A percentile compares a stretch with the other conserved stretches of the same genome.
Conservation (phyloP, 2,329 filamentous ascomycete species). For the Fusarium sp. region DNA sequence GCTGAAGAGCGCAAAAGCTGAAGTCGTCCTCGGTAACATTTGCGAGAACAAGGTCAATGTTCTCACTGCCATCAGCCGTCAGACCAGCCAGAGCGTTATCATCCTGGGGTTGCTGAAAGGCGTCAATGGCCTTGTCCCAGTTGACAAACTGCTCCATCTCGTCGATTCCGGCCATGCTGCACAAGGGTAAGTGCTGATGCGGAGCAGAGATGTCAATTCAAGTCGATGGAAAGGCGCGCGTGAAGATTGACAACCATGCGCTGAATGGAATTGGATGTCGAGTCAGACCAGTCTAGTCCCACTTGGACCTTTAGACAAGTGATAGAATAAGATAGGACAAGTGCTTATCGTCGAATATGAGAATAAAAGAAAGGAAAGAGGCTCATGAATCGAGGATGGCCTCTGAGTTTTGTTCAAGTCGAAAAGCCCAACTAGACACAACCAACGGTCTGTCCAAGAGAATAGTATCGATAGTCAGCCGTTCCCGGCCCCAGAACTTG, state of each 20-base stretch:
- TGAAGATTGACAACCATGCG: constrained; percentile 32
- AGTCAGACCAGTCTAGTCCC: constrained; percentile 15
- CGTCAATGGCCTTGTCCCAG: constrained; percentile 66
- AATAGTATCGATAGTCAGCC: constrained; percentile 34
- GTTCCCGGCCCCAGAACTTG: constrained; percentile 23
- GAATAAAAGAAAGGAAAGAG: constrained; percentile 23
- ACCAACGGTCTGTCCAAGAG: constrained; percentile 25
- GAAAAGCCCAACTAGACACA: constrained; percentile 22
- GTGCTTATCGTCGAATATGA: constrained; percentile 14
- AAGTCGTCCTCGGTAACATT: constrained; percentile 70
- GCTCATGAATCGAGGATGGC: constrained; percentile 25
- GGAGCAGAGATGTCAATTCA: constrained; percentile 31
- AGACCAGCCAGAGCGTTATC: constrained; percentile 53
- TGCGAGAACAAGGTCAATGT: constrained; percentile 67
- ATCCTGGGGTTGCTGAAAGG: constrained; percentile 51
- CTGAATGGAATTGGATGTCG: constrained; percentile 12
- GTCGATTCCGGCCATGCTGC: constrained; percentile 57
- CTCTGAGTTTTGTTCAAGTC: constrained; percentile 47
- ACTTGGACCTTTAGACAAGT: constrained; percentile 27
- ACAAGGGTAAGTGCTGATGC: constrained; percentile 28
- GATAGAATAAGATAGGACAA: constrained; percentile 13
- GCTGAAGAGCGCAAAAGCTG: constrained; percentile 69
- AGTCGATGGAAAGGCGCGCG: constrained; percentile 43
- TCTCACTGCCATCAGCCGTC: constrained; percentile 49
- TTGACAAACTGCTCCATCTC: constrained; percentile 74